Evolutionary conservation across 495 filamentous ascomycete genomes (phyloP).

Genomic region (Neurospora sp.): DNA sequence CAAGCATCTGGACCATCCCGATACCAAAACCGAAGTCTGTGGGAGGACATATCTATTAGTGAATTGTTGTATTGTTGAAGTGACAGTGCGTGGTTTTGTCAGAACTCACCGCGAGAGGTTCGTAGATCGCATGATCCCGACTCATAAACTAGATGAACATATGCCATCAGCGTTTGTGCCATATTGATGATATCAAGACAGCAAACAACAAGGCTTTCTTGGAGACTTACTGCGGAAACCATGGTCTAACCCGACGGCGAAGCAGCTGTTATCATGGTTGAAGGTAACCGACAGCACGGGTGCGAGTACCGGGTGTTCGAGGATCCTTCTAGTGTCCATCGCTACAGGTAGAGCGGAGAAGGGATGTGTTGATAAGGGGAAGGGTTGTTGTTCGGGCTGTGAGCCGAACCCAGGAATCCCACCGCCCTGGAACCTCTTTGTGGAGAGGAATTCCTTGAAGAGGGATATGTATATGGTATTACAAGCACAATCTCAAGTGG

Average conservation of each 20-base stretch:
- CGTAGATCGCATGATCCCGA: conserved; percentile 67
- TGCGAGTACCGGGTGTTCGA: conserved; percentile 52
- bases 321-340: conserved; percentile 87
- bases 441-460: neutral
- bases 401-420: neutral
- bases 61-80: neutral
- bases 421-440: neutral
- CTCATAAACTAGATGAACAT: conserved; percentile 54
- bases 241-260: conserved; percentile 77
- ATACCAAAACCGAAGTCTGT: conserved; percentile 81
- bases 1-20: conserved; percentile 77
- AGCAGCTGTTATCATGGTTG: conserved; percentile 79
- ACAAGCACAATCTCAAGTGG: neutral
- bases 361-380: neutral
- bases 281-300: conserved; percentile 71
- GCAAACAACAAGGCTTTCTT: neutral
- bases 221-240: conserved; percentile 72
- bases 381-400: neutral
- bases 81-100: neutral
- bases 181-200: neutral
- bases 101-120: conserved; percentile 35
- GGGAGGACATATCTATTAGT: neutral
- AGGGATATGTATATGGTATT: neutral
- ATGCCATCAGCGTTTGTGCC: conserved; percentile 4
- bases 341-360: neutral